phyloP scores from a whole-genome alignment of 495 filamentous ascomycete genomes.

The Neurospora sp. region DNA sequence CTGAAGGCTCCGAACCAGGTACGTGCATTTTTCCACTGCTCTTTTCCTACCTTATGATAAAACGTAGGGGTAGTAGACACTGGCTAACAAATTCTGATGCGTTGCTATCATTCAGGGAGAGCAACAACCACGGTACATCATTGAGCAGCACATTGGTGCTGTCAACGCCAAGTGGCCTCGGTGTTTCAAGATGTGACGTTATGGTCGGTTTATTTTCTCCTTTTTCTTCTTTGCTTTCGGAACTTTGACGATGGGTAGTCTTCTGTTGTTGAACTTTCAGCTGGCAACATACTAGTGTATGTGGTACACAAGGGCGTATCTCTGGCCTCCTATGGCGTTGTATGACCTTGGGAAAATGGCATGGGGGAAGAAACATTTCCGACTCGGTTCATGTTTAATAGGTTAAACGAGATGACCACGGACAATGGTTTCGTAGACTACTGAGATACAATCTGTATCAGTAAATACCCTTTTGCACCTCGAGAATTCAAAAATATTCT shows the following conservation, averaged over 20 bases:
- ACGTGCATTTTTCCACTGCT: background rate
- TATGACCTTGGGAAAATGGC: background rate
- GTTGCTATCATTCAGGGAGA: background rate
- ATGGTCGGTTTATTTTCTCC: background rate
- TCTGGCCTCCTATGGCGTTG: background rate
- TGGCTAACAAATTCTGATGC: background rate
- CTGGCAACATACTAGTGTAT: background rate
- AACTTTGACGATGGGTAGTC: background rate
- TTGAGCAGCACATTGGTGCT: background rate
- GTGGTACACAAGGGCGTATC: background rate
- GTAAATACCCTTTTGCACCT: background rate
- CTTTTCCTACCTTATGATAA: no score
- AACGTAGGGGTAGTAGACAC: background rate
- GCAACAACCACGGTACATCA: fast-evolving
- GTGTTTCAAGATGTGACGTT: background rate
- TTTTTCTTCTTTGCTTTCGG: no score
- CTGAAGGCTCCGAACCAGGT: background rate
- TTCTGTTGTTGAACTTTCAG: background rate
- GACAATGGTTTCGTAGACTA: background rate
- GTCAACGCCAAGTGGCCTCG: background rate
- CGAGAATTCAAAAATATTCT: background rate
- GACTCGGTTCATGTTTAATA: background rate
- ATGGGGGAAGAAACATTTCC: background rate
- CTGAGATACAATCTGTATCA: background rate
- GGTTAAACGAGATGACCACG: background rate